Evolutionary conservation across 352 stramenopile genomes (phyloP).

Genomic region (Phytophthora brassicae): DNA sequence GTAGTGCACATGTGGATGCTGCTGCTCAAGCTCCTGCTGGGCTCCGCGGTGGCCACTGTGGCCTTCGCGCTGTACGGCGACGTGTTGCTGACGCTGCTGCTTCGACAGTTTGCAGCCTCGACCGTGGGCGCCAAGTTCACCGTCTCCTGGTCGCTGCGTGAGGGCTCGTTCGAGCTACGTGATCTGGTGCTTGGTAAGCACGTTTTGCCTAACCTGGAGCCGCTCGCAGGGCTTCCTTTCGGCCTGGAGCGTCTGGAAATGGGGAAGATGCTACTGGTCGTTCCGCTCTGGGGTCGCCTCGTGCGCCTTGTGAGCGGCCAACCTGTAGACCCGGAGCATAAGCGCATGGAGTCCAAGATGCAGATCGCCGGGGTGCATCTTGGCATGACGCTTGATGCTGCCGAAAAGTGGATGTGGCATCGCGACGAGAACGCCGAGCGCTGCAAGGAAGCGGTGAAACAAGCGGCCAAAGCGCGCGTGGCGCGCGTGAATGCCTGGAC

Average conservation of each 20-base stretch:
- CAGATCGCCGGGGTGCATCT: conserved; percentile 58
- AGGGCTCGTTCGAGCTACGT: conserved; percentile 62
- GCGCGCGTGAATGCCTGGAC: conserved; percentile 64
- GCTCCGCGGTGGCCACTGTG: conserved; percentile 25
- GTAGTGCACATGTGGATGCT: conserved; percentile 34
- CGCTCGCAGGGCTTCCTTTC: conserved; percentile 58
- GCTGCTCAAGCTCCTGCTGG: conserved; percentile 41
- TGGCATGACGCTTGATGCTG: conserved; percentile 54
- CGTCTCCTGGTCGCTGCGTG: conserved; percentile 62
- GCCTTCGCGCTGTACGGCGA: conserved; percentile 57
- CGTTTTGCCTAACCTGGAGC: conserved; percentile 56
- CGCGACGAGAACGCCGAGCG: conserved; percentile 64
- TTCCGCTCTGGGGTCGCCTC: conserved; percentile 52
- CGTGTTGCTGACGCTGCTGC: conserved; percentile 53
- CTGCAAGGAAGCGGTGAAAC: conserved; percentile 52
- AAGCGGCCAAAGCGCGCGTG: conserved; percentile 53
- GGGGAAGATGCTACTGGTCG: conserved; percentile 48
- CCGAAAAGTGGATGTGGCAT: conserved; percentile 80
- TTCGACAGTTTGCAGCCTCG: conserved; percentile 44
- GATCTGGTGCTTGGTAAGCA: conserved; percentile 49
- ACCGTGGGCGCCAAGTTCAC: conserved; percentile 59
- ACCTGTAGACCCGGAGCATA: conserved; percentile 6
- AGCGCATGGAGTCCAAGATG: conserved; percentile 47
- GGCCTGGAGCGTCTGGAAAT: conserved; percentile 66
- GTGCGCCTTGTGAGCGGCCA: conserved; percentile 18